Percentiles rank a stretch among this genome's conserved stretches.
Conservation (phyloP, 2,329 filamentous ascomycete species). For the Periconia sp. region DNA sequence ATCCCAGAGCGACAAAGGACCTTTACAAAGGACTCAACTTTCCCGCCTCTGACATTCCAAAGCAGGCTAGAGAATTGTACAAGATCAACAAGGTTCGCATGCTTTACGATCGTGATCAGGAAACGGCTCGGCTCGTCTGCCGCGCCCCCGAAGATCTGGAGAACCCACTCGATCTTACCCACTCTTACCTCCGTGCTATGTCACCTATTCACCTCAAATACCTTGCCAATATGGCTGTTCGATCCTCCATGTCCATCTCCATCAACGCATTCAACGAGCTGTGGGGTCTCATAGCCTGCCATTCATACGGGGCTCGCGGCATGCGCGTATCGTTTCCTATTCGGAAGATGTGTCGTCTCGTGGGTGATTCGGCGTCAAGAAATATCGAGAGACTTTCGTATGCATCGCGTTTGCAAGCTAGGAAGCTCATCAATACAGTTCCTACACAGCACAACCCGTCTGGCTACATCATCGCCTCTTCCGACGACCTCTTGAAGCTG, state of each 20-base stretch:
- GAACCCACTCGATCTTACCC: constrained; percentile 78
- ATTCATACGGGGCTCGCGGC: constrained; percentile 76
- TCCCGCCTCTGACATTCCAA: constrained; percentile 84
- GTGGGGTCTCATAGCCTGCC: constrained; percentile 88
- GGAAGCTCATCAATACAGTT: constrained; percentile 86
- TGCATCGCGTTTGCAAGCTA: constrained; percentile 80
- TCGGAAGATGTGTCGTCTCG: constrained; percentile 86
- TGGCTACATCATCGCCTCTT: constrained; percentile 88
- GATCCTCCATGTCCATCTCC: constrained; percentile 94
- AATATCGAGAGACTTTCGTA: constrained; percentile 91
- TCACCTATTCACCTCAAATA: constrained; percentile 91
- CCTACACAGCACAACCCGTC: constrained; percentile 82
- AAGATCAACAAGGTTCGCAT: constrained; percentile 88
- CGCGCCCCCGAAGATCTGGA: constrained; percentile 76
- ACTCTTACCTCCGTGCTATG: constrained; percentile 85
- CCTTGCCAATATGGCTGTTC: constrained; percentile 83
- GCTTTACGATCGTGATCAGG: constrained; percentile 81
- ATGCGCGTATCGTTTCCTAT: constrained; percentile 95
- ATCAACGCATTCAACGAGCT: constrained; percentile 85
- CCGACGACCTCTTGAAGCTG: constrained; percentile 80
- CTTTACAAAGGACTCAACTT: constrained; percentile 89
- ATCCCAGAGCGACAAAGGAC: constrained; percentile 79
- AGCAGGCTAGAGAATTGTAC: constrained; percentile 86
- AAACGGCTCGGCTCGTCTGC: constrained; percentile 82
- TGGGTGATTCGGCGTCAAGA: constrained; percentile 83